Evolutionary conservation across 805 yeast species (phyloP), one percentile per base, ranked within the genome.

Genomic region (Candida hispaniensis): DNA sequence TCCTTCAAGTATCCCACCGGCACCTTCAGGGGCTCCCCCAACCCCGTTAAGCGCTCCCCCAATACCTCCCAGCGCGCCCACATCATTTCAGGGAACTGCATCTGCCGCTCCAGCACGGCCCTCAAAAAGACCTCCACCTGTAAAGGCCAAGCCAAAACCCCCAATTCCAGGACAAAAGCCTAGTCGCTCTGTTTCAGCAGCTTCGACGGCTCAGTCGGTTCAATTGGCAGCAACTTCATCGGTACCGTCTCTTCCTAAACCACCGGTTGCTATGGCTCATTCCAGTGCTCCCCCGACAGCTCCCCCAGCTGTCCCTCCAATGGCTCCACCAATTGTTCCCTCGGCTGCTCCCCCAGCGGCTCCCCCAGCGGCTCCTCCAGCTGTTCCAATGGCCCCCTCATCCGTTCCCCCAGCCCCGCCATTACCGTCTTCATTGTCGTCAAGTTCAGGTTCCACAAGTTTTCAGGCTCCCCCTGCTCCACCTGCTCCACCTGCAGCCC

Each of bases 401-500:
- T 22, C 40, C 11, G 28, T 42, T 7, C 23, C 30, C 9, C 38
- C 47, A 26, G 24, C 41, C 16, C 34, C 44, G 8, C 43, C 42
- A 11, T 29, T 39, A 10, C 5, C n/a, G 24, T n/a, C n/a, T n/a
- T n/a, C n/a, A n/a, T n/a, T n/a, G n/a, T 19, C 11, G 18, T 36
- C 29, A 7, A 34, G 21, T 10, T 26, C 21, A 18, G 22, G 28
- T 23, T 16, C 48, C 20, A n/a, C 40, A 14, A 20, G 39, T 23
- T 26, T 36, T 39, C n/a, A 39, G 30, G 34, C 48, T 9, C 46
- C 40, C n/a, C 30, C 42, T 6, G 26, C 45, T 15, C 30, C 47
- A 7, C 18, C 41, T 7, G 39, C 44, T 6, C 40, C 46, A 18
- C 39, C 51, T 0, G 47, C 46, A 4, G 40, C 48, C 7, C 39